These are phyloP conservation scores for Nyctanthes arbortristis DNA, from an alignment of 257 asterid species.

Conservation along the genomic window DNA sequence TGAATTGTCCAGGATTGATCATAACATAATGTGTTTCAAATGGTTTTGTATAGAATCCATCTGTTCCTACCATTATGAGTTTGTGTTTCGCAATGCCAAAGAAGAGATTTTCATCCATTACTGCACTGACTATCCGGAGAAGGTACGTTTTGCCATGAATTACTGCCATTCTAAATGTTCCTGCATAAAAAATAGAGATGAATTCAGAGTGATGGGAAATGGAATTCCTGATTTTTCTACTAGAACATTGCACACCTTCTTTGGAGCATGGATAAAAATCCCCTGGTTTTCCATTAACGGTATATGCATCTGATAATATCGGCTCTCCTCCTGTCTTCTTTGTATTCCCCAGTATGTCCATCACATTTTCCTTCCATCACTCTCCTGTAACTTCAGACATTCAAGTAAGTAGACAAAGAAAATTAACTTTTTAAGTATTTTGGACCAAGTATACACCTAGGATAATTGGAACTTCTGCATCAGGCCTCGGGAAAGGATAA, in stretches of 20 bases:
- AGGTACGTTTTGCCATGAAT: slow-evolving; percentile 41
- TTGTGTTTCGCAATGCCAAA: slow-evolving; percentile 40
- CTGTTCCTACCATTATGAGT: slow-evolving; percentile 38
- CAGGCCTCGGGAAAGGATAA: slow-evolving; percentile 50
- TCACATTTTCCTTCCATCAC: slow-evolving; percentile 53
- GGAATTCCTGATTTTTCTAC: background rate
- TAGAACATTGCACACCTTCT: slow-evolving; percentile 30
- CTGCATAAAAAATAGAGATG: slow-evolving; percentile 17
- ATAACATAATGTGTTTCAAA: slow-evolving; percentile 37
- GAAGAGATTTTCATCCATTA: slow-evolving; percentile 47
- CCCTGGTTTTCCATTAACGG: slow-evolving; percentile 60
- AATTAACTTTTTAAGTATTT: too few species aligned
- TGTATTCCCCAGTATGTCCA: slow-evolving; percentile 44
- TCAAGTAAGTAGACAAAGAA: too few species aligned
- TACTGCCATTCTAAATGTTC: slow-evolving; percentile 35
- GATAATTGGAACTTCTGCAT: slow-evolving; percentile 40
- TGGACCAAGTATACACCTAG: slow-evolving; percentile 27
- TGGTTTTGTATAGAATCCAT: slow-evolving; percentile 51
- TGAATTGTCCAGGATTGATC: slow-evolving; percentile 51
- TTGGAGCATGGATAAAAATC: slow-evolving; percentile 52
- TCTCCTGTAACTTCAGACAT: too few species aligned
- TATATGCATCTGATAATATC: slow-evolving; percentile 47
- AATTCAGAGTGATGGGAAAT: background rate
- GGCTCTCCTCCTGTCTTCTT: slow-evolving; percentile 55
- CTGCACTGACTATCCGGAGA: slow-evolving; percentile 37